Percentiles rank a stretch among this genome's conserved stretches.
These are phyloP conservation scores for Trametes meyenii DNA, from an alignment of 768 basidiomycete species.

Conservation along the genomic window DNA sequence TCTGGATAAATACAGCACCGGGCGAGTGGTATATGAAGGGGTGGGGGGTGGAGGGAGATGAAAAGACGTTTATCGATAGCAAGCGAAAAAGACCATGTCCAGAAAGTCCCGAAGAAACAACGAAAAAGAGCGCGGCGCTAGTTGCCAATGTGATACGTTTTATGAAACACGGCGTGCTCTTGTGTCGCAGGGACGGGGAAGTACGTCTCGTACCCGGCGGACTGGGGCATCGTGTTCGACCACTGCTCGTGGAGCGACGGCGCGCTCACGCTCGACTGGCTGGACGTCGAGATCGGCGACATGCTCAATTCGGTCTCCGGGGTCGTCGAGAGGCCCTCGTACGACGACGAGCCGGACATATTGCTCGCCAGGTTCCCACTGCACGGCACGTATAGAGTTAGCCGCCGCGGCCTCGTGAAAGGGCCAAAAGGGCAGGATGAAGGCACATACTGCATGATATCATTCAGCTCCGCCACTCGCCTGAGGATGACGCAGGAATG, in stretches of 20 bases:
- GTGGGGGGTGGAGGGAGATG: not conserved
- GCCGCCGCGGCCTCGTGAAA: not conserved
- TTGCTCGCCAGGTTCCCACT: slow-evolving; percentile 23
- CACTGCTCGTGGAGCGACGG: slow-evolving; percentile 52
- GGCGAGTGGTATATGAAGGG: slow-evolving; percentile 16
- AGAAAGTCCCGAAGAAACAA: slow-evolving; percentile 19
- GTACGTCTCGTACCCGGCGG: slow-evolving; percentile 66
- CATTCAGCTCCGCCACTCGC: slow-evolving; percentile 62
- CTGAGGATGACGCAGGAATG: slow-evolving; percentile 55
- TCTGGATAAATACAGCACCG: slow-evolving; percentile 14
- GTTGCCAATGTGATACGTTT: slow-evolving; percentile 32
- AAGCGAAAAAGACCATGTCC: slow-evolving; percentile 1
- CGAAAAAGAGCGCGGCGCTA: slow-evolving; percentile 7
- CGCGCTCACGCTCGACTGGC: slow-evolving; percentile 49
- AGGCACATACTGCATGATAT: slow-evolving; percentile 64
- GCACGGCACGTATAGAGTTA: not conserved
- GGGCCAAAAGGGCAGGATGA: slow-evolving; percentile 21
- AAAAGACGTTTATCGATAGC: slow-evolving; percentile 11
- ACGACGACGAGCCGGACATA: slow-evolving; percentile 11
- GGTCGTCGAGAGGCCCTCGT: slow-evolving; percentile 30
- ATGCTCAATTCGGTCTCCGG: slow-evolving; percentile 58
- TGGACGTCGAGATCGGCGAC: slow-evolving; percentile 49
- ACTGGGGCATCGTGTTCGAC: slow-evolving; percentile 51
- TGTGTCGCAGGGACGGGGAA: slow-evolving; percentile 56
- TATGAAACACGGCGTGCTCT: slow-evolving; percentile 31